Conservation (phyloP, 495 filamentous ascomycete genomes). For the Aeminium ludgeri region DNA sequence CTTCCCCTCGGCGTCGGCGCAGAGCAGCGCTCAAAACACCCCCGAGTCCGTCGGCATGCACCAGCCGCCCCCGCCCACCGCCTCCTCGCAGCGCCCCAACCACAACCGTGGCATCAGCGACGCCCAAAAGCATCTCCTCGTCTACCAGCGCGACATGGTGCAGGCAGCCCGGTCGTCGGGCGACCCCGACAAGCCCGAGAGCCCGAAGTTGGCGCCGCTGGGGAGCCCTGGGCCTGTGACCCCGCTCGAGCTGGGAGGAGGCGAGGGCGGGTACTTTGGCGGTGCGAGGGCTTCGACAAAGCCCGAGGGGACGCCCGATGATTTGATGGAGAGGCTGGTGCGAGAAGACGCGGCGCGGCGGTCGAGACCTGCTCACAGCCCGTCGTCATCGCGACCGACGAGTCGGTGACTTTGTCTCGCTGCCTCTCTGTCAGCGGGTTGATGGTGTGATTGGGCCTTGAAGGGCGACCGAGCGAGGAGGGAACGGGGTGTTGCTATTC, state of each 20-base stretch:
- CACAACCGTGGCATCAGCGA: constrained; percentile 20
- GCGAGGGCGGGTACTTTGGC: constrained; percentile 22
- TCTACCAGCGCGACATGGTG: constrained; percentile 24
- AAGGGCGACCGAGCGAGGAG: too few species aligned
- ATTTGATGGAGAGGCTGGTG: constrained; percentile 23
- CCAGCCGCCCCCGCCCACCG: constrained; percentile 13
- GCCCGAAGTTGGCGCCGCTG: constrained; percentile 22
- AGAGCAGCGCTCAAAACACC: constrained; percentile 18
- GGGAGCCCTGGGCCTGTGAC: constrained; percentile 28
- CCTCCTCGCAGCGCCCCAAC: constrained; percentile 18
- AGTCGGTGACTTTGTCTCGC: too few species aligned
- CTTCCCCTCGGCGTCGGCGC: constrained; percentile 20
- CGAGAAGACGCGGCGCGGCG: constrained; percentile 18
- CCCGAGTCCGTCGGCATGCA: constrained; percentile 16
- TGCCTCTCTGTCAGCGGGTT: too few species aligned
- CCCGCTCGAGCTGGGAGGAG: constrained; percentile 23
- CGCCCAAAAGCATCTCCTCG: constrained; percentile 24
- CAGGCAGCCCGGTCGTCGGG: constrained; percentile 1
- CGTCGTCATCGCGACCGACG: too few species aligned
- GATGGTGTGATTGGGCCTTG: too few species aligned
- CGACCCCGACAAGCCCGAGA: constrained; percentile 16
- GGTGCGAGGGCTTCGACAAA: constrained; percentile 6
- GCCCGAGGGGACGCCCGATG: constrained; percentile 1
- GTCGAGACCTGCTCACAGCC: too few species aligned
- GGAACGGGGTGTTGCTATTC: too few species aligned